Evolutionary conservation across 2,329 filamentous ascomycete species (phyloP).

Genomic region (Fusarium veterinarium): DNA sequence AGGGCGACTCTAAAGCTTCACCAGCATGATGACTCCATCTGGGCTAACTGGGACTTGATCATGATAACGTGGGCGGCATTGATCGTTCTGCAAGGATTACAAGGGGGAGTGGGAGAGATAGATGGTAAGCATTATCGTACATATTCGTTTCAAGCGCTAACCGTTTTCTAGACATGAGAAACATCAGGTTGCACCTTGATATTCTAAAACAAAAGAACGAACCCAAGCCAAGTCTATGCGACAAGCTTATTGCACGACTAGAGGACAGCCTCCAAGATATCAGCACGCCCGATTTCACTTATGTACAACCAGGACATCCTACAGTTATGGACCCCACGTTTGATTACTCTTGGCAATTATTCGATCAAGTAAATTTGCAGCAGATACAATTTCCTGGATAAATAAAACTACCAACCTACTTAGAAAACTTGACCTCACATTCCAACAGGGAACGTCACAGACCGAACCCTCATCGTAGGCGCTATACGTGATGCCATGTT

Average conservation of each 20-base stretch:
- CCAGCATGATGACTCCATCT: conserved; percentile 12
- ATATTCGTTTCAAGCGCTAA: not conserved
- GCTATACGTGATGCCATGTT: conserved; percentile 19
- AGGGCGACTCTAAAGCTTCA: conserved; percentile 5
- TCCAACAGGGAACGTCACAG: not conserved
- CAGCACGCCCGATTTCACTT: conserved; percentile 10
- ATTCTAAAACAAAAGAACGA: conserved; percentile 14
- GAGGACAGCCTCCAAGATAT: conserved; percentile 17
- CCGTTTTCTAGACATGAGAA: not conserved
- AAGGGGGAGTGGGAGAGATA: conserved; percentile 11
- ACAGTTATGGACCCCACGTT: conserved; percentile 11
- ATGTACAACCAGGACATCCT: conserved; percentile 1
- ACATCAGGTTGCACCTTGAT: conserved; percentile 14
- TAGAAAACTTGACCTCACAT: not conserved
- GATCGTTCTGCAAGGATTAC: conserved; percentile 8
- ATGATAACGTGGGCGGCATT: conserved; percentile 17
- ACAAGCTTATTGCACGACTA: not conserved
- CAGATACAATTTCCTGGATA: conserved; percentile 13
- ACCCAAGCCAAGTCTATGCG: conserved; percentile 10
- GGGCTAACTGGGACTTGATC: conserved; percentile 20
- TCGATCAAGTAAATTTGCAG: conserved; percentile 18
- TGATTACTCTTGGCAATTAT: conserved; percentile 18
- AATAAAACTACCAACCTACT: not conserved
- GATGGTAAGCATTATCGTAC: not conserved
- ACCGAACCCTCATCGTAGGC: not conserved